Percentiles rank a stretch among this genome's conserved stretches.
These are phyloP conservation scores for Kodamaea arcana DNA, from an alignment of 1,139 yeast genomes.

Conservation along the genomic window DNA sequence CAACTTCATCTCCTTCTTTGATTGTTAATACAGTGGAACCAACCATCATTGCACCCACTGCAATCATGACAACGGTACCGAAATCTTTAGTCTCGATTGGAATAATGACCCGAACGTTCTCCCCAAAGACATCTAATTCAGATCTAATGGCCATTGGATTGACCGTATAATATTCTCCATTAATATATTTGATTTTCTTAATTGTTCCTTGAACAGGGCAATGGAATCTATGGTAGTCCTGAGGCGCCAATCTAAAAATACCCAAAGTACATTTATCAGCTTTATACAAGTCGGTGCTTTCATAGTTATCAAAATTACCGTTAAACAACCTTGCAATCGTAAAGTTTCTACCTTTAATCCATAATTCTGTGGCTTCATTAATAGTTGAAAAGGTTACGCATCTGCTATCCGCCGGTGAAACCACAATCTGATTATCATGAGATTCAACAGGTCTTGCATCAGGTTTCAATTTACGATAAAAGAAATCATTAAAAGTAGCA, in stretches of 20 bases:
- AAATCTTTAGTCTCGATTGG: conserved; percentile 71
- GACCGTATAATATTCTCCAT: conserved; percentile 92
- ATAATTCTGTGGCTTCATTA: conserved; percentile 63
- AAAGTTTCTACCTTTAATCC: conserved; percentile 89
- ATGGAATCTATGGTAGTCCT: conserved; percentile 94
- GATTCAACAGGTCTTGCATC: conserved; percentile 71
- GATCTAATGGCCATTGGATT: conserved; percentile 96
- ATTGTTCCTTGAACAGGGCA: conserved; percentile 75
- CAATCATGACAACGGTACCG: conserved; percentile 73
- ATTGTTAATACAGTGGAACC: conserved; percentile 80
- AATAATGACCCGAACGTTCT: conserved; percentile 73
- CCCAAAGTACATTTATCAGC: conserved; percentile 57
- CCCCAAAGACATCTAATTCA: conserved; percentile 87
- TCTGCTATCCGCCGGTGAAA: conserved; percentile 88
- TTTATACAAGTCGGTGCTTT: conserved; percentile 35
- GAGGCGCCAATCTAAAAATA: conserved; percentile 89
- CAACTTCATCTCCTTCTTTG: conserved; percentile 53
- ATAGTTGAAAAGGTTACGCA: conserved; percentile 67
- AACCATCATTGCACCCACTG: conserved; percentile 99
- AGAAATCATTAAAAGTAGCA: conserved; percentile 81
- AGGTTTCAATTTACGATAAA: conserved; percentile 72
- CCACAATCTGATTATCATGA: conserved; percentile 44
- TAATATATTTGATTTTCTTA: conserved; percentile 62
- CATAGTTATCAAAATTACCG: conserved; percentile 49
- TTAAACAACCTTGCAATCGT: conserved; percentile 62